Conservation (phyloP, 495 filamentous ascomycete genomes). For the Darksidea phi region DNA sequence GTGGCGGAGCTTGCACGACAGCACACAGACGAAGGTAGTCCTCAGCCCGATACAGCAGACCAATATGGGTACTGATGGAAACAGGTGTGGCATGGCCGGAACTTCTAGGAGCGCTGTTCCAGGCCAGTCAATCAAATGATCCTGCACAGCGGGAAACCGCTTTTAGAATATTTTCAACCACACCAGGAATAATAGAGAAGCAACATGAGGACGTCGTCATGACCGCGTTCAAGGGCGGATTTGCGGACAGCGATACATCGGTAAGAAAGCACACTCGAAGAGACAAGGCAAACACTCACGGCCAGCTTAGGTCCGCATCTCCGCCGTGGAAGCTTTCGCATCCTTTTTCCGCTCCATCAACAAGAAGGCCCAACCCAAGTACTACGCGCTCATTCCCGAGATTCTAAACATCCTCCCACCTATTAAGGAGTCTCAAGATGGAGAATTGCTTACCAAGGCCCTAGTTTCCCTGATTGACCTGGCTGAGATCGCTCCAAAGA, state of each 20-base stretch:
- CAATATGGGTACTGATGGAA: constrained; percentile 11
- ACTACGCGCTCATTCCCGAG: constrained; percentile 79
- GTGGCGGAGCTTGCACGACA: constrained; percentile 93
- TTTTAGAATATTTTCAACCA: constrained; percentile 91
- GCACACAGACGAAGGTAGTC: constrained; percentile 80
- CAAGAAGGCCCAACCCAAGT: constrained; percentile 84
- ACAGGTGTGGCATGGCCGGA: constrained; percentile 87
- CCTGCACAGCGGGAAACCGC: constrained; percentile 81
- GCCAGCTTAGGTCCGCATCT: constrained; percentile 69
- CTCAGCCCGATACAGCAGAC: not conserved
- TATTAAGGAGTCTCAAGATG: constrained; percentile 84
- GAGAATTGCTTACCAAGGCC: constrained; percentile 83
- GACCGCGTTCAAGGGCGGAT: constrained; percentile 81
- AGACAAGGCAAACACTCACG: constrained; percentile 16
- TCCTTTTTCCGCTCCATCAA: constrained; percentile 87
- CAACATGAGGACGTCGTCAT: constrained; percentile 87
- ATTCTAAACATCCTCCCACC: constrained; percentile 91
- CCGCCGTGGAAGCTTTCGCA: constrained; percentile 94
- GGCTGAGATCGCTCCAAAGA: constrained; percentile 84
- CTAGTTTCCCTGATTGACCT: constrained; percentile 89
- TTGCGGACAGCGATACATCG: constrained; percentile 79
- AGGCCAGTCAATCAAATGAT: constrained; percentile 79
- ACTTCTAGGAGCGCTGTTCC: constrained; percentile 79
- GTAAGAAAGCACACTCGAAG: constrained; percentile 50
- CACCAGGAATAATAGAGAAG: constrained; percentile 93